phyloP scores from a whole-genome alignment of 306 rosid genomes.

The Luffa aegyptiaca region DNA sequence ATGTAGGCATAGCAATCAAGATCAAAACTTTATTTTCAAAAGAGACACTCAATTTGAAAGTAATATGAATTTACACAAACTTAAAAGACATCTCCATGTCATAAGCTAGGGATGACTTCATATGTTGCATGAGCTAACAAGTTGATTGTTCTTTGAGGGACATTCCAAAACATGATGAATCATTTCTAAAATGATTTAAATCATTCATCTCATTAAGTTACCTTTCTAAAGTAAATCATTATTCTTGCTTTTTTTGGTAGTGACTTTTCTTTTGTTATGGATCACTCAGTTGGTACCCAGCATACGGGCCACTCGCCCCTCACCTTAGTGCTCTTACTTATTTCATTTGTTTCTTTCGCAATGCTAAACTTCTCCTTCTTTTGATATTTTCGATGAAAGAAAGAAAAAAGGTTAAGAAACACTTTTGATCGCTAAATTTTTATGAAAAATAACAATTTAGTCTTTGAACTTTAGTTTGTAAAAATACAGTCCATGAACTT shows the following conservation, averaged over 20 bases:
- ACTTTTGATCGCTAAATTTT: no score
- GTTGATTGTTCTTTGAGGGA: not conserved
- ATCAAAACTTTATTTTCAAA: no score
- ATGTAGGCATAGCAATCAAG: no score
- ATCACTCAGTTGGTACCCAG: not conserved
- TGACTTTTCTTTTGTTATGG: not conserved
- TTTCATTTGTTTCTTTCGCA: not conserved
- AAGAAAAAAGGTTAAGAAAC: no score
- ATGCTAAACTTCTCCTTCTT: not conserved
- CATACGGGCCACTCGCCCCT: not conserved
- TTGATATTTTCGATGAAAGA: not conserved
- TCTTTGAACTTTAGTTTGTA: no score
- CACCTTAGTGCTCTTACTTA: not conserved
- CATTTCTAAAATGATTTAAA: not conserved
- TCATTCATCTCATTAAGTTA: not conserved
- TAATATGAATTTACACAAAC: no score
- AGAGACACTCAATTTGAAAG: no score
- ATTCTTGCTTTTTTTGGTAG: not conserved
- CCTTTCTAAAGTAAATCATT: not conserved
- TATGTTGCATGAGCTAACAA: not conserved
- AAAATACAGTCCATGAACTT: no score
- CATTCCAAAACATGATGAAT: not conserved
- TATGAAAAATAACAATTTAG: no score
- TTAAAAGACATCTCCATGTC: not conserved
- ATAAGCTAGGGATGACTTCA: not conserved